A percentile compares a stretch with the other conserved stretches of the same genome.
Evolutionary conservation across 2,329 filamentous ascomycete genomes (phyloP).

Genomic region (Nannizziopsis barbatae): DNA sequence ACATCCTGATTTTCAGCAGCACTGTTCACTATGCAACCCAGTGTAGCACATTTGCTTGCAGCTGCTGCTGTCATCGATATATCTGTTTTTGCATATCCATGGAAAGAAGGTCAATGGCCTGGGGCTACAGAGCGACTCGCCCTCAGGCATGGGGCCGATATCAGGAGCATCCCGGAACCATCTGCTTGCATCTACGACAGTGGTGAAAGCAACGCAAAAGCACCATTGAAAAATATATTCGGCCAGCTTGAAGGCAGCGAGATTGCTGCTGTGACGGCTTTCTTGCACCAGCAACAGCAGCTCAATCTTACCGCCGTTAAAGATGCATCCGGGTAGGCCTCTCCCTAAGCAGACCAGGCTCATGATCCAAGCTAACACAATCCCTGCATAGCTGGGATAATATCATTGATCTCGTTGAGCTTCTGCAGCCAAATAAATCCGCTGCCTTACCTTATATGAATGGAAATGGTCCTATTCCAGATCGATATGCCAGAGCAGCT

Average conservation of each 20-base stretch:
- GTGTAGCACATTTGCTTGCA: conserved; percentile 1
- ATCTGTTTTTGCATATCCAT: conserved; percentile 5
- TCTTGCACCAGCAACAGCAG: conserved; percentile 4
- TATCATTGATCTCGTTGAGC: conserved; percentile 39
- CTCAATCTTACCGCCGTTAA: conserved; percentile 6
- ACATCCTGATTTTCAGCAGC: background rate
- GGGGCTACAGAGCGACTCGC: background rate
- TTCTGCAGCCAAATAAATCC: conserved; percentile 41
- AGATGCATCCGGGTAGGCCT: conserved; percentile 2
- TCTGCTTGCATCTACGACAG: background rate
- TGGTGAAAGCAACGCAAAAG: background rate
- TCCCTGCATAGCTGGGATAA: conserved; percentile 29
- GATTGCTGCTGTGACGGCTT: conserved; percentile 7
- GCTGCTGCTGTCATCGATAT: conserved; percentile 5
- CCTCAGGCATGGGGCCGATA: background rate
- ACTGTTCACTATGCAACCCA: conserved; percentile 1
- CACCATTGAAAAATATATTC: conserved; percentile 9
- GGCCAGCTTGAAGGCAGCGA: background rate
- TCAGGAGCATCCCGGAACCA: background rate
- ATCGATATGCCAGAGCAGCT: conserved; percentile 38
- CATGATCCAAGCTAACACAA: background rate
- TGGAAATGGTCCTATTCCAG: conserved; percentile 25
- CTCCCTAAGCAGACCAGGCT: background rate
- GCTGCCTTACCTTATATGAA: conserved; percentile 38
- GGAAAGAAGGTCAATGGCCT: background rate